These are phyloP conservation scores for Jatropha podagrica DNA, from an alignment of 441 rosid genomes.

Conservation along the genomic window DNA sequence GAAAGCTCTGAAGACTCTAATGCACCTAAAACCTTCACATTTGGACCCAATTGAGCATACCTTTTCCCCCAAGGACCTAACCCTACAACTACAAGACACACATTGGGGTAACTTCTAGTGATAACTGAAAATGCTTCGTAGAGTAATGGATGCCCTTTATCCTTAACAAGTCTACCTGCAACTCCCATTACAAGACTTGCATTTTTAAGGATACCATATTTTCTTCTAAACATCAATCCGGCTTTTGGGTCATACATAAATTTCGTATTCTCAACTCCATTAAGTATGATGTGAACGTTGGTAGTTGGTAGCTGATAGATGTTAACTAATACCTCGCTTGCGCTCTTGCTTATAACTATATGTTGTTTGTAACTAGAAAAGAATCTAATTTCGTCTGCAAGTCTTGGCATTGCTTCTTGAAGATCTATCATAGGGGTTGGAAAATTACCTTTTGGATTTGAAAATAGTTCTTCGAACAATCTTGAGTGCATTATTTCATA, in stretches of 20 bases:
- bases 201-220: conserved; percentile 41
- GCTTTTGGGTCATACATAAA: conserved; percentile 39
- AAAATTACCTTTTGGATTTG: conserved; percentile 35
- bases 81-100: conserved; percentile 60
- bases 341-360: conserved; percentile 70
- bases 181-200: conserved; percentile 58
- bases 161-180: conserved; percentile 71
- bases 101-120: conserved; percentile 36
- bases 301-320: conserved; percentile 58
- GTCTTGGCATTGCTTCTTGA: conserved; percentile 64
- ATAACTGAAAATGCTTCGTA: conserved; percentile 54
- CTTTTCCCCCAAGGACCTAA: conserved; percentile 74
- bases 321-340: conserved; percentile 54
- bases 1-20: conserved; percentile 46
- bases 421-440: conserved; percentile 45
- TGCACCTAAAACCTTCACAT: conserved; percentile 55
- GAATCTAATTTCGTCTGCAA: conserved; percentile 56
- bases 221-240: conserved; percentile 43
- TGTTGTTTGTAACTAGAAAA: conserved; percentile 65
- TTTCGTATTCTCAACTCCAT: conserved; percentile 61
- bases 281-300: conserved; percentile 66
- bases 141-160: conserved; percentile 74
- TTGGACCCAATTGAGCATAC: conserved; percentile 49
- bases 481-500: conserved; percentile 65
- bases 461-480: conserved; percentile 53